Conservation (phyloP, 139 green algal genomes). For the Coelastrella sp. region DNA sequence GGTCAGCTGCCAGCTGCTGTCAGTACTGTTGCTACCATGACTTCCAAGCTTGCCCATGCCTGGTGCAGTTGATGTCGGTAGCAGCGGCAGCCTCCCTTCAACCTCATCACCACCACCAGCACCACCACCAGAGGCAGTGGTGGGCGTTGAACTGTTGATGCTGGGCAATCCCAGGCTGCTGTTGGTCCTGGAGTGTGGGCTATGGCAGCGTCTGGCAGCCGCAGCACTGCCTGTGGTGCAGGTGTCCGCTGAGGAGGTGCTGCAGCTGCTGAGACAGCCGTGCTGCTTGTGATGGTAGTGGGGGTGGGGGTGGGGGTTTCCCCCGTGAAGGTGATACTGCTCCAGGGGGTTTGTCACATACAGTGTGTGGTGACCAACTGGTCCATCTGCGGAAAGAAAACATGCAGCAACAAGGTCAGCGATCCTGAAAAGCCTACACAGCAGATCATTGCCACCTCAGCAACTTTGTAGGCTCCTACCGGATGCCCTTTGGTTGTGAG, state of each 20-base stretch:
- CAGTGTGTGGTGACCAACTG: neutral
- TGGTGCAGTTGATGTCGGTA: neutral
- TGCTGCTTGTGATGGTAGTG: neutral
- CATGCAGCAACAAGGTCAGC: neutral
- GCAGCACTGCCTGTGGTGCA: conserved; percentile 9
- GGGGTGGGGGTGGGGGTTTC: neutral
- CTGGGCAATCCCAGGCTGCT: neutral
- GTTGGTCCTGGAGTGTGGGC: neutral
- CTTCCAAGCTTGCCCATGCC: neutral
- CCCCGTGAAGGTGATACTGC: neutral
- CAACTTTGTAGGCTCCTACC: neutral
- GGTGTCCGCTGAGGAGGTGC: conserved; percentile 17
- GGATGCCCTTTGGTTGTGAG: neutral
- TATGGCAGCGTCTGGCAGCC: neutral
- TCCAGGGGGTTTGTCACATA: neutral
- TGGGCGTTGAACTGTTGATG: neutral
- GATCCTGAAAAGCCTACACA: too few species aligned
- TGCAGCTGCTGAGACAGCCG: conserved; percentile 5
- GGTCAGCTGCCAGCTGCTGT: neutral
- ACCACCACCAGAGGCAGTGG: neutral
- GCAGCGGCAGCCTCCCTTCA: neutral
- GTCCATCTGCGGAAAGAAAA: neutral
- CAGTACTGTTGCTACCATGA: neutral
- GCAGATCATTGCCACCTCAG: too few species aligned
- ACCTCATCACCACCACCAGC: neutral